phyloP scores from a whole-genome alignment of 306 rosid genomes.

The Crataegus laevigata region DNA sequence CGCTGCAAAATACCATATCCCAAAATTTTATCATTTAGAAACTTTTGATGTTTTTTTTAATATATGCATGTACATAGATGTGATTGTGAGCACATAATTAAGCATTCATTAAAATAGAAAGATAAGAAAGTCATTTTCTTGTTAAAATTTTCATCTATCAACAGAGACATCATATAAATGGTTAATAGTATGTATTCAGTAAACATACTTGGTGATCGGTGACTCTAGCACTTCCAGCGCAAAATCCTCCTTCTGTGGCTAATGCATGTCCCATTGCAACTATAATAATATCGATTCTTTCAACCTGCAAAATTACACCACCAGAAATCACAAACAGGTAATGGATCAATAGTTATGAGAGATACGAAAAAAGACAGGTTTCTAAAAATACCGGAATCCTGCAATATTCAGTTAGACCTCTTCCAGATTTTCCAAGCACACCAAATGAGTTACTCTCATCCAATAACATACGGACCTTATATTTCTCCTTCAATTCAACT shows the following conservation, averaged over 20 bases:
- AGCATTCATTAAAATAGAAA: conserved; percentile 4
- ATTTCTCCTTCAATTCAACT: conserved; percentile 82
- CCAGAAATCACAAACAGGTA: conserved; percentile 28
- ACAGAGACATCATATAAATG: not conserved
- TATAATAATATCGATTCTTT: conserved; percentile 79
- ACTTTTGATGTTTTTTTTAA: not conserved
- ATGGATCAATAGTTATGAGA: not conserved
- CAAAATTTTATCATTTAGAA: conserved; percentile 19
- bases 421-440: conserved; percentile 84
- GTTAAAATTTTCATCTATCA: conserved; percentile 8
- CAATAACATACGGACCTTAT: conserved; percentile 72
- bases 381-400: conserved; percentile 59
- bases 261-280: conserved; percentile 98
- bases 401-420: conserved; percentile 81
- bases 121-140: not conserved
- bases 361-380: not conserved
- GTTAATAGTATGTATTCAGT: not conserved
- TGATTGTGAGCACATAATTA: not conserved
- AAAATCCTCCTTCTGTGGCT: conserved; percentile 97
- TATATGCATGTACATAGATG: not conserved
- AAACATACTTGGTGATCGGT: conserved; percentile 89
- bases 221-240: conserved; percentile 91
- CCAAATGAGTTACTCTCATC: conserved; percentile 99
- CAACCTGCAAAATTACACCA: conserved; percentile 51
- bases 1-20: conserved; percentile 49